phyloP scores from a whole-genome alignment of 108 stramenopile species.

The Aureococcus anophagefferens region DNA sequence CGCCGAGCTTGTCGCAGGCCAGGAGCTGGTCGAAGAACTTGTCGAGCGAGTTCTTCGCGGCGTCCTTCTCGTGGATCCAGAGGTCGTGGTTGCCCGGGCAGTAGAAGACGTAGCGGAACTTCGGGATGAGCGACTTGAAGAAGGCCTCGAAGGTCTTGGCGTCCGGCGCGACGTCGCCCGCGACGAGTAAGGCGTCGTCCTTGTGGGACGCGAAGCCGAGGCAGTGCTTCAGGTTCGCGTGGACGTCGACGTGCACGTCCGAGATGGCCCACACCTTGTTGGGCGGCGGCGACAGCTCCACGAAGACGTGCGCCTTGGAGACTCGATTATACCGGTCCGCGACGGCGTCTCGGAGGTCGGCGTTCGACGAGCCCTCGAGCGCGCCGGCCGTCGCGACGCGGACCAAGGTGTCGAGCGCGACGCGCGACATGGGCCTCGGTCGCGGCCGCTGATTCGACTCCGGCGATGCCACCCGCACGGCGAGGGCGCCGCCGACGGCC shows the following conservation, averaged over 20 bases:
- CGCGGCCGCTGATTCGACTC: too few species aligned
- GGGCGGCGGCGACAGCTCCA: too few species aligned
- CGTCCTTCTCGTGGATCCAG: background rate
- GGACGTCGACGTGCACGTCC: background rate
- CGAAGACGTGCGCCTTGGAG: too few species aligned
- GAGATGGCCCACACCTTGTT: background rate
- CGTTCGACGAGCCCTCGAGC: too few species aligned
- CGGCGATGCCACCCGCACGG: too few species aligned
- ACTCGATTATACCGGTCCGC: too few species aligned
- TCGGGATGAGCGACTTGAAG: too few species aligned
- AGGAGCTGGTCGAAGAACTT: background rate
- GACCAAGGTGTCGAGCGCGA: too few species aligned
- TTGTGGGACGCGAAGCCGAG: background rate
- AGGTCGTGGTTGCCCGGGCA: background rate
- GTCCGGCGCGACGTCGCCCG: background rate
- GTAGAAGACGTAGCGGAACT: background rate
- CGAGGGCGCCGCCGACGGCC: too few species aligned
- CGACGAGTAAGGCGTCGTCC: background rate
- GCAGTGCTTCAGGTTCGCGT: background rate
- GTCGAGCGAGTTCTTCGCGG: background rate
- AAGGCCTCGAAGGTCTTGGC: background rate
- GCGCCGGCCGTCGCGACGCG: too few species aligned
- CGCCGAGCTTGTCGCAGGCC: background rate
- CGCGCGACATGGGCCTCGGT: too few species aligned
- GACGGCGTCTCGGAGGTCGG: too few species aligned